phyloP scores from a whole-genome alignment of 768 basidiomycete genomes.

The Tricholoma flavovirens region DNA sequence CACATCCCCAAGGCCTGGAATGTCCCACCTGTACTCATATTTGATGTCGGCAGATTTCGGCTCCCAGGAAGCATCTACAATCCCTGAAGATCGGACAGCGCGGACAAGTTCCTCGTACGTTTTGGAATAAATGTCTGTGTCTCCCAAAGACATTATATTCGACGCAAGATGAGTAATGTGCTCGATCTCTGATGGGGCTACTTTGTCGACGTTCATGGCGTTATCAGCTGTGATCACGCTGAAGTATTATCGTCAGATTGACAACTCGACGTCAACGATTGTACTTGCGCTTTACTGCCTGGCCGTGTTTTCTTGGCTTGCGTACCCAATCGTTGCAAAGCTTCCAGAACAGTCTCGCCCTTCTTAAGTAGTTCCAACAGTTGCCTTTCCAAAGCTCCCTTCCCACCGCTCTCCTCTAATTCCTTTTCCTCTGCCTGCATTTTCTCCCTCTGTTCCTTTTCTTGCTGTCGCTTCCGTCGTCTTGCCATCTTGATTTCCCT shows the following conservation, averaged over 20 bases:
- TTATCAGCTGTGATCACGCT: conserved; percentile 26
- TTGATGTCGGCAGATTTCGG: conserved; percentile 71
- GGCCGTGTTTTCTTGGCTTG: conserved; percentile 51
- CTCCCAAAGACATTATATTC: conserved; percentile 81
- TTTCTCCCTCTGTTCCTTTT: conserved; percentile 64
- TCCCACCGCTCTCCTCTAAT: conserved; percentile 60
- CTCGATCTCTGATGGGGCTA: conserved; percentile 56
- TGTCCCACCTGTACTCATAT: conserved; percentile 81
- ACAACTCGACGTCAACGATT: conserved; percentile 4
- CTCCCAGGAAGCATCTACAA: conserved; percentile 61
- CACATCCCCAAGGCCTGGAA: conserved; percentile 40
- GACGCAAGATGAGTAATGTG: conserved; percentile 81
- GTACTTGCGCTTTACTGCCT: conserved; percentile 27
- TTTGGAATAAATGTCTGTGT: conserved; percentile 80
- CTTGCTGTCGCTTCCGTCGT: conserved; percentile 67
- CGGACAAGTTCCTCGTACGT: conserved; percentile 84
- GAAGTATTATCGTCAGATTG: conserved; percentile 12
- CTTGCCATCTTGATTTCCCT: conserved; percentile 79
- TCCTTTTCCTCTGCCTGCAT: conserved; percentile 72
- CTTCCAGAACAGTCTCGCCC: conserved; percentile 88
- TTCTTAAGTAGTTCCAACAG: conserved; percentile 74
- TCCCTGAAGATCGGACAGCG: conserved; percentile 64
- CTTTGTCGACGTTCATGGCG: conserved; percentile 49
- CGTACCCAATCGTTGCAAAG: conserved; percentile 77
- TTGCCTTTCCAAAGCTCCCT: conserved; percentile 55